A percentile compares a stretch with the other conserved stretches of the same genome.
phyloP scores from a whole-genome alignment of 2,329 filamentous ascomycete species.

The Stagonosporopsis rhizophila region DNA sequence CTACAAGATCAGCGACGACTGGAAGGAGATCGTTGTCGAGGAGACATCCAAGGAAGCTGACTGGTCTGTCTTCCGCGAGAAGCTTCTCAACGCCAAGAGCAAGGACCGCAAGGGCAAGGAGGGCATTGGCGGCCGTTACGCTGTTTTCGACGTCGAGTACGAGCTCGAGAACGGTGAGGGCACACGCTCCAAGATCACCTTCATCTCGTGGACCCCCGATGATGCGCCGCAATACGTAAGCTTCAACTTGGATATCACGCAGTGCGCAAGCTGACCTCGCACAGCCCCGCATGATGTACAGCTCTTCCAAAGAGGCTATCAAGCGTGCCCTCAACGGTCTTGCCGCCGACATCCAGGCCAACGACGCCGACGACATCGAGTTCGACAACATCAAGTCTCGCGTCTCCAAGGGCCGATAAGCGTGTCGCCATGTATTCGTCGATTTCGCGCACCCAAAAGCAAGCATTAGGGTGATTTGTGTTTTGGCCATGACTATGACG shows the following conservation, averaged over 20 bases:
- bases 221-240: conserved; percentile 78
- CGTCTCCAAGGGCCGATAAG: conserved; percentile 60
- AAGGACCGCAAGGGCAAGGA: conserved; percentile 70
- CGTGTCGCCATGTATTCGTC: conserved; percentile 19
- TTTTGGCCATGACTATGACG: conserved; percentile 27
- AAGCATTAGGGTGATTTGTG: conserved; percentile 23
- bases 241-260: neutral
- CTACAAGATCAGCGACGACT: conserved; percentile 85
- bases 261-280: conserved; percentile 17
- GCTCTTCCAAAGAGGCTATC: conserved; percentile 84
- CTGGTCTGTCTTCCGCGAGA: conserved; percentile 77
- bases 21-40: conserved; percentile 83
- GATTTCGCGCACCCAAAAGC: conserved; percentile 30
- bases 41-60: conserved; percentile 71
- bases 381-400: conserved; percentile 70
- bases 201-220: conserved; percentile 55
- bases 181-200: conserved; percentile 64
- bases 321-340: conserved; percentile 80
- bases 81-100: conserved; percentile 75
- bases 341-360: conserved; percentile 80
- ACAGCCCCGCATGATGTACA: conserved; percentile 89
- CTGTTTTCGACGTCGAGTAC: conserved; percentile 86
- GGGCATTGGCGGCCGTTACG: conserved; percentile 75
- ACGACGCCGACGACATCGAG: conserved; percentile 83
- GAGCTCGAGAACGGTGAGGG: conserved; percentile 75